Evolutionary conservation across 179 eudicot species (phyloP), one percentile per base, ranked within the genome.

Genomic region (Patellifolia procumbens): DNA sequence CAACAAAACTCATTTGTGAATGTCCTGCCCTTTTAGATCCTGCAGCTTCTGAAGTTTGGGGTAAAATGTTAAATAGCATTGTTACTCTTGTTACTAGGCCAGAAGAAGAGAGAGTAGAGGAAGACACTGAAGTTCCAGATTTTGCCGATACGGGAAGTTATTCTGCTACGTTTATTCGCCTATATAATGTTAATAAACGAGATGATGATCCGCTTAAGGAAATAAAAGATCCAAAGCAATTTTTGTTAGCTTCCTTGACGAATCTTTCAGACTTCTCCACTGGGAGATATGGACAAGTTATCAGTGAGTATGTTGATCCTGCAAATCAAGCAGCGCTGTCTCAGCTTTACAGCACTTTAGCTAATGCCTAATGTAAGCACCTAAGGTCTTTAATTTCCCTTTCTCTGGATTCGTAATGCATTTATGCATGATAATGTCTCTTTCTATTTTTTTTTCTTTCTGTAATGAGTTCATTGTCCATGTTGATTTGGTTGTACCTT

Each of bases 131-230:
- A 69, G 96, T 92, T 78, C 97, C 96, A 46, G 98, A 92, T 86
- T 84, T 92, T 83, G 86, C 82, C 35, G 96, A 91, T 70, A 82
- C 91, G 76, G 83, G 79, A 37, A 91, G 96, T 32, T 92, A 92
- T 74, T 88, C 88, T 74, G 96, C 98, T 17, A 88, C 96, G 3
- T 92, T 86, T 81, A 90, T 90, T 64, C 90, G 84, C 66, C 87
- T 94, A n/a, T 82, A 91, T 79, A 94, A 91, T 86, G 93, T 91
- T 62, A 93, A 93, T 70, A 94, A 84, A 82, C 92, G 82, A 79
- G 97, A 88, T 72, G 98, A 92, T 63, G 97, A 94, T 82, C 98
- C 97, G 68, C 70, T 94, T 35, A 88, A 72, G 82, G 96, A 94
- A 34, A 88, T 94, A 42, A 88, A 78, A 70, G 98, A 94, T 80